A percentile compares a stretch with the other conserved stretches of the same genome.
These are phyloP conservation scores for Hanseniaspora mollemarum DNA, from an alignment of 805 yeast species.

Conservation along the genomic window DNA sequence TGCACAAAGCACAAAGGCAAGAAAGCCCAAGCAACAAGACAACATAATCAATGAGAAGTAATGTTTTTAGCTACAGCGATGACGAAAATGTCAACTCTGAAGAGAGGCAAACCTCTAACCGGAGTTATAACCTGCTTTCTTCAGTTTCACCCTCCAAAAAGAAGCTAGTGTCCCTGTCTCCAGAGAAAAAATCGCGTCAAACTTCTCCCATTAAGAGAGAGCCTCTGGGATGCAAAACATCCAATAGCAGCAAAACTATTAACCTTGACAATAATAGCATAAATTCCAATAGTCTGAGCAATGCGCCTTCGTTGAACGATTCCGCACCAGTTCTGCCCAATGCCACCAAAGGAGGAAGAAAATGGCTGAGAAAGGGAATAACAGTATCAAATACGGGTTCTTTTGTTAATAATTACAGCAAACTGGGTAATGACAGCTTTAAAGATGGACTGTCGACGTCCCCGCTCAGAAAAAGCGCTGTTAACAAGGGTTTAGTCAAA, in stretches of 20 bases:
- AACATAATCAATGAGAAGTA: background rate
- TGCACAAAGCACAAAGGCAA: too few relatives aligned
- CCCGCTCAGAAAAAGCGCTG: background rate
- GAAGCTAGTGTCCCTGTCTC: background rate
- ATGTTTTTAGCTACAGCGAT: background rate
- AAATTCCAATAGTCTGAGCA: background rate
- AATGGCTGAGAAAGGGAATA: slow-evolving; percentile 1
- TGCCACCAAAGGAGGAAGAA: background rate
- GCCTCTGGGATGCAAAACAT: slow-evolving; percentile 9
- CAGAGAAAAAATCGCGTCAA: background rate
- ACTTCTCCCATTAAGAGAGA: background rate
- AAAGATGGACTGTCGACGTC: background rate
- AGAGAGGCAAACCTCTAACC: slow-evolving; percentile 4
- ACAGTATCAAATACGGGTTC: slow-evolving; percentile 14
- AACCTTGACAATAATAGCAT: background rate
- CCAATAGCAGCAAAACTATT: background rate
- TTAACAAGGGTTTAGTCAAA: background rate
- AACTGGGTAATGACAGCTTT: too few relatives aligned
- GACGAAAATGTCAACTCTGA: slow-evolving; percentile 10
- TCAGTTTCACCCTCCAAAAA: slow-evolving; percentile 11
- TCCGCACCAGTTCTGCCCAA: background rate
- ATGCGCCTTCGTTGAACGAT: background rate
- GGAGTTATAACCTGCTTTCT: background rate
- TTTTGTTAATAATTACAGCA: background rate
- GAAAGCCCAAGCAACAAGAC: too few relatives aligned